A percentile compares a stretch with the other conserved stretches of the same genome.
Conservation (phyloP, 192 early-diverging fungal species). For the Mortierella alpina region DNA sequence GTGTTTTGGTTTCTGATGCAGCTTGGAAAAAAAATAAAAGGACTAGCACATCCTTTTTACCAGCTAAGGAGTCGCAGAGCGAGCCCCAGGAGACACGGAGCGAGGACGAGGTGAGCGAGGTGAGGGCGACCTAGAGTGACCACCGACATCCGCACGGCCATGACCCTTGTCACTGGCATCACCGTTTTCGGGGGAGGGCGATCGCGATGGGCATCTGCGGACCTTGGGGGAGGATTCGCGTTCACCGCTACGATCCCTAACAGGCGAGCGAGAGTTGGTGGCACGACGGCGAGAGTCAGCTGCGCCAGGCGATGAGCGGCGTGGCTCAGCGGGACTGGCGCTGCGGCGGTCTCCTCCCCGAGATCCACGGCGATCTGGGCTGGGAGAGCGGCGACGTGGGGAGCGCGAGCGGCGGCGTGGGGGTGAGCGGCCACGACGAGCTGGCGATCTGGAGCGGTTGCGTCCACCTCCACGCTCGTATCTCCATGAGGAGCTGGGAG, state of each 20-base stretch:
- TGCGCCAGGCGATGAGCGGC: conserved; percentile 21
- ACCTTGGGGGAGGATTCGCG: not conserved
- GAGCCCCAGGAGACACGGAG: conserved; percentile 30
- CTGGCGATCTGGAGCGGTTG: conserved; percentile 37
- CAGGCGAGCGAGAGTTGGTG: conserved; percentile 40
- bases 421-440: conserved; percentile 20
- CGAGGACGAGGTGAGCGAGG: conserved; percentile 33
- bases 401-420: conserved; percentile 57
- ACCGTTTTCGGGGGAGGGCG: too few relatives aligned
- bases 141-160: conserved; percentile 1
- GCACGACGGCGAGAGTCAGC: conserved; percentile 27
- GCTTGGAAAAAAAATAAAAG: not conserved
- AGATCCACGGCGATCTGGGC: conserved; percentile 28
- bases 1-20: too few relatives aligned
- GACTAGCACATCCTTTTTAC: not conserved
- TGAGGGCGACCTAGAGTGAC: conserved; percentile 18
- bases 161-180: too few relatives aligned
- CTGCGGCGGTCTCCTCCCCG: not conserved
- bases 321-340: too few relatives aligned
- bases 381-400: conserved; percentile 43
- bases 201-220: too few relatives aligned
- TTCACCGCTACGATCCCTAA: conserved; percentile 30
- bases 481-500: conserved; percentile 84
- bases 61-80: conserved; percentile 34
- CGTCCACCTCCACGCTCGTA: conserved; percentile 70